Evolutionary conservation across 1,139 yeast genomes (phyloP).

Genomic region (Pichia sp.): DNA sequence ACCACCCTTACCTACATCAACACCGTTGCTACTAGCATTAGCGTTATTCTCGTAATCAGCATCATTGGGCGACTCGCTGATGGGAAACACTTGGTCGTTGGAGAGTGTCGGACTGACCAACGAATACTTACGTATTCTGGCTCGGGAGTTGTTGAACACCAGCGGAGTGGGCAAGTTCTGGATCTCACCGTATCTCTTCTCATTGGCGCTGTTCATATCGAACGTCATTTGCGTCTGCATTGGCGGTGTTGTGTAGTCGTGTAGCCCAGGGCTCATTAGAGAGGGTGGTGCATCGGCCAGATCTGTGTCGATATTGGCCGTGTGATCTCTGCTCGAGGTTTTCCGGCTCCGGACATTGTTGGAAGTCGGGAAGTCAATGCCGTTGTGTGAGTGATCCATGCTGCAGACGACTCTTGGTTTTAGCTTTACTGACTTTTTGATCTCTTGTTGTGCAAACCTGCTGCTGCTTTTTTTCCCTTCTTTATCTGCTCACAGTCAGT

Average conservation of each 20-base stretch:
- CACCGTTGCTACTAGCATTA: not conserved
- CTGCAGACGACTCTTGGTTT: not conserved
- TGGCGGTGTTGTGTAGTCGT: slow-evolving; percentile 18
- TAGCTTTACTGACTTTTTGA: not conserved
- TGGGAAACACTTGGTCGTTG: not conserved
- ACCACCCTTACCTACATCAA: not conserved
- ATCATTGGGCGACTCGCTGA: not conserved
- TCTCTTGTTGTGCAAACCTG: not conserved
- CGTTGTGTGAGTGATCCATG: not conserved
- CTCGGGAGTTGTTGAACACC: not conserved
- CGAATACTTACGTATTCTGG: not conserved
- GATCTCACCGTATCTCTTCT: slow-evolving; percentile 14
- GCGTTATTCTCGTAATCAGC: not conserved
- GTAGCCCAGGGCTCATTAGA: not conserved
- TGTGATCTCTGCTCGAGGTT: not conserved
- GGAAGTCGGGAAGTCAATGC: not conserved
- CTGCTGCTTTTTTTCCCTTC: not conserved
- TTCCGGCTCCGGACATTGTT: not conserved
- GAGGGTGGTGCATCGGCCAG: slow-evolving; percentile 1
- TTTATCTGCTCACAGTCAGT: too few species aligned
- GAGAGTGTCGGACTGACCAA: not conserved
- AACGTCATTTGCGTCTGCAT: slow-evolving; percentile 6
- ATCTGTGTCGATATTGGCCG: not conserved
- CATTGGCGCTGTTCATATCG: not conserved
- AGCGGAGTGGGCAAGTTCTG: slow-evolving; percentile 27